Evolutionary conservation across 768 basidiomycete species (phyloP).

Genomic region (Lanmaoa rubissima): DNA sequence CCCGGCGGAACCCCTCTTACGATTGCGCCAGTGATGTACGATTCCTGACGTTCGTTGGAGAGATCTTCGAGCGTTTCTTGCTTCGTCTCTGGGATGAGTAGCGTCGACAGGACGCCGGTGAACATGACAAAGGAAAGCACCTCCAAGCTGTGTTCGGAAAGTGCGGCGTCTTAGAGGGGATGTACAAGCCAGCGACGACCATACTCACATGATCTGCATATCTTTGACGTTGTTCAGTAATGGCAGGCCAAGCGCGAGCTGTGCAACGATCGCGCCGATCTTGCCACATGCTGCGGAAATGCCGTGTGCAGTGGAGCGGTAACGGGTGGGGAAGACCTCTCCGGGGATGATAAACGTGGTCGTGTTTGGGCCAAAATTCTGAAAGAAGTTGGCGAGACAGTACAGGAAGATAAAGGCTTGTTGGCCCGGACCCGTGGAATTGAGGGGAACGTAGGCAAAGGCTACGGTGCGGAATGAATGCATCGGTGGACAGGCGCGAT

Average conservation of each 20-base stretch:
- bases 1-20: constrained; percentile 14
- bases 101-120: constrained; percentile 77
- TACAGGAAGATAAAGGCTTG: constrained; percentile 43
- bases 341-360: constrained; percentile 76
- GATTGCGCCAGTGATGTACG: constrained; percentile 43
- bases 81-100: constrained; percentile 83
- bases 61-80: constrained; percentile 60
- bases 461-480: constrained; percentile 35
- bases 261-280: constrained; percentile 72
- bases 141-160: constrained; percentile 47
- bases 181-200: not conserved
- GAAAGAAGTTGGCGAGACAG: constrained; percentile 19
- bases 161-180: not conserved
- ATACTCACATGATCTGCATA: constrained; percentile 63
- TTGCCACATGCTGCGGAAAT: constrained; percentile 74
- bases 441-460: constrained; percentile 62
- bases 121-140: constrained; percentile 84
- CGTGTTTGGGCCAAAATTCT: constrained; percentile 37
- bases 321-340: constrained; percentile 77
- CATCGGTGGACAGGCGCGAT: not conserved
- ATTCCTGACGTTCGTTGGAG: constrained; percentile 67
- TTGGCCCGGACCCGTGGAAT: constrained; percentile 47
- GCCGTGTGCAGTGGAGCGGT: constrained; percentile 73
- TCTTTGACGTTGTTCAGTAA: constrained; percentile 53
- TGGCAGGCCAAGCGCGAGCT: constrained; percentile 68